Evolutionary conservation across 345 rosid species (phyloP), one percentile per base, ranked within the genome.

Genomic region (Conringia planisiliqua): DNA sequence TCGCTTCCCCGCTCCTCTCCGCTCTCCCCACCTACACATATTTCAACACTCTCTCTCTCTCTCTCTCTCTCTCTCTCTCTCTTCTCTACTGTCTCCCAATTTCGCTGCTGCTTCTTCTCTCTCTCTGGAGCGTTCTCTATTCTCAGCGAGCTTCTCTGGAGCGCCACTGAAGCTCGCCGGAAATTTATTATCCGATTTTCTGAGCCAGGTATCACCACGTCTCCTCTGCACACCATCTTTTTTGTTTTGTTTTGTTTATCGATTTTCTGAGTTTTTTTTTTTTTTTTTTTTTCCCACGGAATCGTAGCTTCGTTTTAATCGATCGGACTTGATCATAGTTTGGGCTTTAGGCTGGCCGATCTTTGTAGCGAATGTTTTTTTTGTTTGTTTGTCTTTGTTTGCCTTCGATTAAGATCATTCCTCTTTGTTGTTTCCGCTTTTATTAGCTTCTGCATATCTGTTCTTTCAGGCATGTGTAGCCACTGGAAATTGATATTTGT

Each of bases 1-100:
- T 67, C 84, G 71, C 79, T 52, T 68, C 62, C 66, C 74, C 78
- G 81, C 86, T 78, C 83, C 84, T 62, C 62, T 47, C 71, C 70
- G 79, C 79, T 69, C 79, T 43, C 58, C 10, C 65, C 80, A 76
- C 75, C 65, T 69, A 33, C 72, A 57, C 74, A 33, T 74, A 62
- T 43, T 32, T 68, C 62, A 73, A 54, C 78, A 44, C 51, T 8
- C 61, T 39, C 65, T 48, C 39, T 17, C 55, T 22, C 24, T 51
- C 66, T 48, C 71, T 57, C 61, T n/a, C 51, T 8, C 61, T 39
- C 65, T 48, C 39, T 17, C 55, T 22, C 24, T 51, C 66, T 48
- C 71, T 57, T n/a, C 61, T 38, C 63, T 52, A 66, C 66, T 61
- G 76, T 62, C 69, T 7, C 59, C 66, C 76, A 66, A 77, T 55